Percentiles rank a stretch among this genome's conserved stretches.
Evolutionary conservation across 78 protist species (phyloP).

Genomic region (Dictyostelium citrinum): DNA sequence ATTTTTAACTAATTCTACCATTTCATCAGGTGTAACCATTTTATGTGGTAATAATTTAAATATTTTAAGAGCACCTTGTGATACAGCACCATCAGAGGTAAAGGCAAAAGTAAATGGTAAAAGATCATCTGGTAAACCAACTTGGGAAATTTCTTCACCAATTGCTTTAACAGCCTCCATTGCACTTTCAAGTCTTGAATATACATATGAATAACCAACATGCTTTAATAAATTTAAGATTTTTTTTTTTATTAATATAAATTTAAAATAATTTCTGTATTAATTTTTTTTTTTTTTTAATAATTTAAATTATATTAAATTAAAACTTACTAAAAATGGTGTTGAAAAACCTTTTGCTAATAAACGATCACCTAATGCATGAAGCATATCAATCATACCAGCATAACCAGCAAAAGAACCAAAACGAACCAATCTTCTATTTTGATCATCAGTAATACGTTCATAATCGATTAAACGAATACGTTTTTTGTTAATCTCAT

Average conservation of each 20-base stretch:
- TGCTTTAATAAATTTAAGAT: constrained; percentile 21
- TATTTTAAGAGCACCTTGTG: constrained; percentile 89
- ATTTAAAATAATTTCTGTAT: neutral
- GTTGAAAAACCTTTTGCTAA: constrained; percentile 85
- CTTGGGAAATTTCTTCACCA: constrained; percentile 83
- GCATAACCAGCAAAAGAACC: constrained; percentile 95
- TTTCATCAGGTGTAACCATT: constrained; percentile 79
- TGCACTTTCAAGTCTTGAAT: constrained; percentile 74
- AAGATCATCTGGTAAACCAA: constrained; percentile 86
- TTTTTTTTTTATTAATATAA: neutral
- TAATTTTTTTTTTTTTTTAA: neutral
- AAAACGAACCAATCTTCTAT: constrained; percentile 88
- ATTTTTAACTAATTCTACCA: constrained; percentile 66
- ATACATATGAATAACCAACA: constrained; percentile 81
- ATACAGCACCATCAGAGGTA: constrained; percentile 86
- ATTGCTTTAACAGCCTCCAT: constrained; percentile 80
- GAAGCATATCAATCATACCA: constrained; percentile 90
- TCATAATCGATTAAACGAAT: constrained; percentile 95
- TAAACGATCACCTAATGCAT: constrained; percentile 88
- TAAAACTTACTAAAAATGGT: constrained; percentile 80
- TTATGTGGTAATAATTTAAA: constrained; percentile 88
- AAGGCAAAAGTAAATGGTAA: constrained; percentile 87
- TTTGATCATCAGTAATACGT: constrained; percentile 74
- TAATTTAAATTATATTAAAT: neutral
- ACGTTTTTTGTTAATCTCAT: constrained; percentile 78